Evolutionary conservation across 305 asterid species (phyloP).

Genomic region (Fraxinus ornus): DNA sequence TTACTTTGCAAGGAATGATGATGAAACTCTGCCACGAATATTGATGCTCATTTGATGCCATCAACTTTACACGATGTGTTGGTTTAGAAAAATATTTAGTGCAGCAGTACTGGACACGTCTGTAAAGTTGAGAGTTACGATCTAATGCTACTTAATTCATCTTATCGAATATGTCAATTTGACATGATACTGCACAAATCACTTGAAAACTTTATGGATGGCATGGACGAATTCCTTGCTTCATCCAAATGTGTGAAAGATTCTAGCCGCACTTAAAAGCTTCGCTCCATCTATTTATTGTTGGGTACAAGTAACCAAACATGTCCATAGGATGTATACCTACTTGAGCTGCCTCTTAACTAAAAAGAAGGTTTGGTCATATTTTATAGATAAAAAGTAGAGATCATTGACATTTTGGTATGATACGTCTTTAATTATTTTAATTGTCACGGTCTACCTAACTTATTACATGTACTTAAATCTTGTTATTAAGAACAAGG

Average conservation of each 20-base stretch:
- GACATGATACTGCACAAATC: background rate
- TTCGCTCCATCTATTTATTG: no score
- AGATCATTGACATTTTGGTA: background rate
- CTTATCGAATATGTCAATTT: background rate
- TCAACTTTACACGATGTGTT: slow-evolving; percentile 14
- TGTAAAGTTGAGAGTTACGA: background rate
- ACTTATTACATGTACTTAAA: background rate
- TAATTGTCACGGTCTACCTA: background rate
- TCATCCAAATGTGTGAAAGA: background rate
- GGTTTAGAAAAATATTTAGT: background rate
- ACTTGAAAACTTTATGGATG: background rate
- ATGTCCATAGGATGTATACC: background rate
- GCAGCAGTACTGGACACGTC: background rate
- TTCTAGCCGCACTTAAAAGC: no score
- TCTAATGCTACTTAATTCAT: background rate
- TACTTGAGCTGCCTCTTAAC: background rate
- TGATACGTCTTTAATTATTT: no score
- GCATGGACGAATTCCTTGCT: no score
- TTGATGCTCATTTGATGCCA: slow-evolving; percentile 33
- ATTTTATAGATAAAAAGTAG: no score
- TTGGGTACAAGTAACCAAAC: background rate
- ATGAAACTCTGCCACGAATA: slow-evolving; percentile 29
- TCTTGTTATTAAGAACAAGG: background rate
- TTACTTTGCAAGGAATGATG: slow-evolving; percentile 45
- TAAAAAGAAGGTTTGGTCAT: background rate